Base-by-base conservation (phyloP, 2,329 filamentous ascomycete species). In the Didymella segeticola region DNA sequence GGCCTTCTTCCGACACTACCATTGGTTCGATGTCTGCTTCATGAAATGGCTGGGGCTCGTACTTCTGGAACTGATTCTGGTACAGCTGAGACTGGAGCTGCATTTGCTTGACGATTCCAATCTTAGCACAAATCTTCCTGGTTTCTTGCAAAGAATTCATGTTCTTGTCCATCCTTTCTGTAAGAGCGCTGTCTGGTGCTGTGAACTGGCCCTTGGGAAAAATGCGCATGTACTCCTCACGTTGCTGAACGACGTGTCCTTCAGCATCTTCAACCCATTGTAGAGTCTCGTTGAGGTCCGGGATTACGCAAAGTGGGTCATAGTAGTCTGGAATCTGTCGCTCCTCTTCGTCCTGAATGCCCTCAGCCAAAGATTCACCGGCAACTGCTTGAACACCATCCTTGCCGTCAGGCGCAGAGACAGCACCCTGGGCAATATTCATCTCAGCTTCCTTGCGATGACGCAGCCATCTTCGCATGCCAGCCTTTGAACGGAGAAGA, bases 71-170 rank as follows among this genome's bases (percentile, higher is more conserved):
- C 74, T 99, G 95, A 69, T 99, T 99, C 69, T 93, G 90, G 72
- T 99, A 99, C 71, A 96, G 90, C 89, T 95, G 95, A 45, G 92
- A 91, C 74, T 99, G 95, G 47, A 98, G 86, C 77, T 99, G 95
- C 95, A 99, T 99, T 78, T 99, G 95, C 79, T 98, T 99, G 72
- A 99, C 95, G 57, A 99, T 91, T 42, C 91, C 89, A 72, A 99
- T 96, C 77, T 98, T 99, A 10, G 92, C 92, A 67, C 92, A 96
- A 25, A 99, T 84, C 72, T 97, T 98, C 63, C 95, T 85, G 0
- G 95, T 99, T 68, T 98, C 93, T 74, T 99, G 95, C 83, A 99
- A 93, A 71, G 97, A 93, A 56, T 86, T 86, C 76, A 98, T 91
- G 66, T 99, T 99, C 49, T 87, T 85, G 64, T 97, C 91, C 76